Percentiles rank a stretch among this genome's conserved stretches.
phyloP scores from a whole-genome alignment of 495 filamentous ascomycete species.

The Tuber umbilicatum region DNA sequence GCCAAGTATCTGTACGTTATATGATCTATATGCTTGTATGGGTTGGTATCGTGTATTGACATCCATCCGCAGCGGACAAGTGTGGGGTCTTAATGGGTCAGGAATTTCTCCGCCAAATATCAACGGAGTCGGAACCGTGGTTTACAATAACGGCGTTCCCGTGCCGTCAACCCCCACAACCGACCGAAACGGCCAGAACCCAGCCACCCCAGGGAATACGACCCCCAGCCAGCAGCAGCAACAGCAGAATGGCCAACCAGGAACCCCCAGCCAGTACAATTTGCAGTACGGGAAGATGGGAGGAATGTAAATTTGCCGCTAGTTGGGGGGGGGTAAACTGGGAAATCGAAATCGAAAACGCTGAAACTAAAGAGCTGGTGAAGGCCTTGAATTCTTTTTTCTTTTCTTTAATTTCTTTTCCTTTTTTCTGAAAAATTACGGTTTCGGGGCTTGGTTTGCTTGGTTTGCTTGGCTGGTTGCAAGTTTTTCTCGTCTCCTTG shows the following conservation, averaged over 20 bases:
- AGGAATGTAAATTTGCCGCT: slow-evolving; percentile 16
- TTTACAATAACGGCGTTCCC: slow-evolving; percentile 38
- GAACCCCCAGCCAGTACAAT: slow-evolving; percentile 21
- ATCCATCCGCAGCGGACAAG: slow-evolving; percentile 30
- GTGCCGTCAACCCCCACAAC: slow-evolving; percentile 33
- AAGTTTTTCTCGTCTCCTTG: not conserved
- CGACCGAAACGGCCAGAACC: slow-evolving; percentile 20
- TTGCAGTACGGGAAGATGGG: slow-evolving; percentile 38
- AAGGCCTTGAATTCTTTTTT: not conserved
- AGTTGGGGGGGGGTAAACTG: not conserved
- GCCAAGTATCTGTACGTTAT: slow-evolving; percentile 43
- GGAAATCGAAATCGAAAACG: not conserved
- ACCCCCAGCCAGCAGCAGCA: slow-evolving; percentile 24
- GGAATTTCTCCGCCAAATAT: slow-evolving; percentile 36
- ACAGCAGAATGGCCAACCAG: slow-evolving; percentile 18
- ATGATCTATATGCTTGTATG: not conserved
- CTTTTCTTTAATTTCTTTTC: not conserved
- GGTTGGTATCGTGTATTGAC: not conserved
- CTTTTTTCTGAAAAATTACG: slow-evolving; percentile 2
- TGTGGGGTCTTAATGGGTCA: slow-evolving; percentile 42
- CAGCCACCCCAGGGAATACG: slow-evolving; percentile 30
- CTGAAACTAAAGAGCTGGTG: not conserved
- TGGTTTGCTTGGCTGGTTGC: not conserved
- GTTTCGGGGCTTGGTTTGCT: not conserved
- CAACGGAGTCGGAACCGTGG: slow-evolving; percentile 35